Conservation (phyloP, 2,329 filamentous ascomycete species). For the Lachnellula arida region DNA sequence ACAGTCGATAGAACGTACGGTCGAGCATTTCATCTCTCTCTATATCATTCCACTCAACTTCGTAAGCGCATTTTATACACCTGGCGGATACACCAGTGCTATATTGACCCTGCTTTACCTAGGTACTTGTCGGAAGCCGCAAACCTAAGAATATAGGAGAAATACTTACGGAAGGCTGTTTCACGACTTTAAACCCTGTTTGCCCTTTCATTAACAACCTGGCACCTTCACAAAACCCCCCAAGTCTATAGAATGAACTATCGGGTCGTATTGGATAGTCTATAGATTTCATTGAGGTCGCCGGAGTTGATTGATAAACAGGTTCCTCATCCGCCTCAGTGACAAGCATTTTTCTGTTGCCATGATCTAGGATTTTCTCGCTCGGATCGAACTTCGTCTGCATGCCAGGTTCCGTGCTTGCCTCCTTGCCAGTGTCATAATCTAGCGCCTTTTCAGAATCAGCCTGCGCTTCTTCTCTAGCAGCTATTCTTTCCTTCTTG, state of each 20-base stretch:
- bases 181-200: conserved; percentile 27
- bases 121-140: conserved; percentile 8
- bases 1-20: conserved; percentile 9
- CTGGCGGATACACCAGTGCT: conserved; percentile 26
- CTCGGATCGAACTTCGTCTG: conserved; percentile 20
- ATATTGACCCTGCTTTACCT: conserved; percentile 25
- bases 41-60: conserved; percentile 28
- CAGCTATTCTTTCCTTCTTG: not conserved
- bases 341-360: not conserved
- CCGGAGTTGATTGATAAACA: conserved; percentile 13
- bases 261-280: conserved; percentile 27
- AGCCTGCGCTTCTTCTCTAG: not conserved
- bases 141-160: not conserved
- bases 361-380: conserved; percentile 13
- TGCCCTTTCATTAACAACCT: conserved; percentile 25
- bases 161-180: conserved; percentile 26
- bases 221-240: conserved; percentile 31
- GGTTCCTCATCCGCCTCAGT: not conserved
- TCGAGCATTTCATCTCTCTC: conserved; percentile 28
- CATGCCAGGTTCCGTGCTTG: no score
- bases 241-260: conserved; percentile 29
- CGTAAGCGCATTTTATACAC: conserved; percentile 30
- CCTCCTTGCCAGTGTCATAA: not conserved
- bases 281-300: conserved; percentile 23
- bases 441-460: not conserved